These are phyloP conservation scores for Plasmodium adleri DNA, from an alignment of 169 alveolate species.

Conservation along the genomic window DNA sequence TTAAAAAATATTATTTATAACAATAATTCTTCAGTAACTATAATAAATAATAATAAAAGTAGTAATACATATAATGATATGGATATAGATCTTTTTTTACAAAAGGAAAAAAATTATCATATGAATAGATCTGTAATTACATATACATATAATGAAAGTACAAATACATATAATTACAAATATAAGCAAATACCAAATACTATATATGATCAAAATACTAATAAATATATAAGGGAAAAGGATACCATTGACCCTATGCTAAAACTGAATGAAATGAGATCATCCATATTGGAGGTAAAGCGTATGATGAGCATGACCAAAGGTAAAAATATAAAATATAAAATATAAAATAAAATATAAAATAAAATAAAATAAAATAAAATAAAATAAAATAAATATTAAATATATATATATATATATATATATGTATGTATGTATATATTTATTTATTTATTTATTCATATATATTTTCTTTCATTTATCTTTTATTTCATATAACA, in stretches of 20 bases:
- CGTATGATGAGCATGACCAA: conserved; percentile 87
- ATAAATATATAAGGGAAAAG: conserved; percentile 77
- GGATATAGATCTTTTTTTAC: conserved; percentile 68
- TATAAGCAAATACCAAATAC: conserved; percentile 75
- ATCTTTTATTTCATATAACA: background rate
- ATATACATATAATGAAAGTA: conserved; percentile 47
- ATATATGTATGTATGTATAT: background rate
- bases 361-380: no score
- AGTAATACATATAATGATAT: conserved; percentile 26
- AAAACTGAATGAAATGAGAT: conserved; percentile 81
- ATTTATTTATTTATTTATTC: background rate
- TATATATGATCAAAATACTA: conserved; percentile 66
- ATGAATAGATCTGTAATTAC: conserved; percentile 74
- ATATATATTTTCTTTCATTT: background rate
- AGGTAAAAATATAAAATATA: conserved; percentile 30
- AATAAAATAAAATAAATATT: background rate
- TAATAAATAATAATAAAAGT: conserved; percentile 1
- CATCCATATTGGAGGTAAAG: conserved; percentile 82
- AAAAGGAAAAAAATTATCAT: conserved; percentile 62
- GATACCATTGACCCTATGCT: conserved; percentile 83
- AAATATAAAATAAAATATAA: no score
- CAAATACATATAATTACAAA: conserved; percentile 61
- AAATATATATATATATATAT: background rate
- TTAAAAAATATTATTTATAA: conserved; percentile 61
- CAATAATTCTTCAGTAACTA: conserved; percentile 38